These are phyloP conservation scores for Plasmodium adleri DNA, from an alignment of 169 alveolate species.

Conservation along the genomic window DNA sequence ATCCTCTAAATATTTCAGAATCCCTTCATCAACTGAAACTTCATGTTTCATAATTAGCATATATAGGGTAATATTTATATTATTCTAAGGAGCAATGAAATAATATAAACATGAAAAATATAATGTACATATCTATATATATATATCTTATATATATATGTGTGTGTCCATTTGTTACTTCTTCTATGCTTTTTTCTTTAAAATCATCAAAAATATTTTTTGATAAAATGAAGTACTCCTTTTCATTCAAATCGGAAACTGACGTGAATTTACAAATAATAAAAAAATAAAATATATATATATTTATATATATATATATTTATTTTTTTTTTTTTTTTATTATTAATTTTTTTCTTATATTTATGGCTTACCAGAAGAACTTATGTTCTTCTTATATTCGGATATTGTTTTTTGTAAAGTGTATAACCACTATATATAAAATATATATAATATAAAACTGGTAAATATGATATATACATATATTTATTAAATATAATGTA, in stretches of 20 bases:
- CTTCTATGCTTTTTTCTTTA: slow-evolving; percentile 55
- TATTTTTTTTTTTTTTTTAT: background rate
- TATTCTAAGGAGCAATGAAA: slow-evolving; percentile 6
- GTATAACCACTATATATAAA: slow-evolving; percentile 43
- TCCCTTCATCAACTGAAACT: slow-evolving; percentile 9
- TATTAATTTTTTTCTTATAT: slow-evolving; percentile 2
- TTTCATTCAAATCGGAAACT: slow-evolving; percentile 72
- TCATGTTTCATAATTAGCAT: slow-evolving; percentile 34
- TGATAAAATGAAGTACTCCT: slow-evolving; percentile 54
- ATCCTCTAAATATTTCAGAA: slow-evolving; percentile 41
- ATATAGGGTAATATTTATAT: slow-evolving; percentile 30
- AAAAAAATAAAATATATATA: background rate
- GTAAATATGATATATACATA: background rate
- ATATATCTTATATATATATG: background rate
- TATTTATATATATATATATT: background rate
- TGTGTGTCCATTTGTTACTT: slow-evolving; percentile 11
- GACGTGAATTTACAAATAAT: background rate
- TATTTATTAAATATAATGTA: background rate
- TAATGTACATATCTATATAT: background rate
- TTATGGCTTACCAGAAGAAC: slow-evolving; percentile 39
- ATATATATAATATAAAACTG: background rate
- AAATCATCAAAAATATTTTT: slow-evolving; percentile 64
- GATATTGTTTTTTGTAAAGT: slow-evolving; percentile 52
- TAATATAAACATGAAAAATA: background rate
- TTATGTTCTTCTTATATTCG: slow-evolving; percentile 53